Base-by-base conservation (phyloP, 192 early-diverging fungal species). In the Pilaira anomala region DNA sequence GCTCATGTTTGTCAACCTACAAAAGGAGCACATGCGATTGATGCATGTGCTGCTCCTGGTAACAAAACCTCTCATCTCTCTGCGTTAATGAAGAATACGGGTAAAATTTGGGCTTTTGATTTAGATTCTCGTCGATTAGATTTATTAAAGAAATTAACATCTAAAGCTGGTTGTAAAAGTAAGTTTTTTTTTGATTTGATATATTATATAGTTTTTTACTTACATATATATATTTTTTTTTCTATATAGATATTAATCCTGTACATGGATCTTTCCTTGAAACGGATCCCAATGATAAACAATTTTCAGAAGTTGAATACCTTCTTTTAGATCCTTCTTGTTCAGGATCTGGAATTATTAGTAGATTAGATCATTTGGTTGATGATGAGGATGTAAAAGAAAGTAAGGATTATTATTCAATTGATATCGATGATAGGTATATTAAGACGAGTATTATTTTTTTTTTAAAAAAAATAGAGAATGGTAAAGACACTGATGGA, bases 21-120 rank as follows among this genome's bases (percentile, higher is more conserved):
- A 3, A 63, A 65, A 22, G 58, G 71, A 3, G 70, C 84, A 0
- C 76, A 86, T 63, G 91, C 87, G 2, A 91, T 99, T 46, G 97
- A 99, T 69, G 93, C 88, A 7, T 99, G 95, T 70, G 97, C 97
- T 14, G 95, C 95, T 0, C 96, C 96, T 3, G 96, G 96, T 6
- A 99, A 99, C 78, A 99, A 99, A 71, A 99, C 97, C 4, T 91
- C 91, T 50, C 96, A 98, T 68, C 76, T 99, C 54, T 87, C 88
- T 4, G 90, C 91, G 58, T 76, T 94, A 25, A 92, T 98, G 89
- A 80, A 81, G 33, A 95, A 95, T 59, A 80, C 82, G 7, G 97
- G 95, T 12, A 83, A 72, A 33, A 91, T 99, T 48, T 90, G 81
- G 75, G 97, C 97, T 0, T 95, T 97, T 72, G 97, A 99, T 68